These are phyloP conservation scores for Colletotrichum magnum DNA, from an alignment of 2,329 filamentous ascomycete genomes.

Conservation along the genomic window DNA sequence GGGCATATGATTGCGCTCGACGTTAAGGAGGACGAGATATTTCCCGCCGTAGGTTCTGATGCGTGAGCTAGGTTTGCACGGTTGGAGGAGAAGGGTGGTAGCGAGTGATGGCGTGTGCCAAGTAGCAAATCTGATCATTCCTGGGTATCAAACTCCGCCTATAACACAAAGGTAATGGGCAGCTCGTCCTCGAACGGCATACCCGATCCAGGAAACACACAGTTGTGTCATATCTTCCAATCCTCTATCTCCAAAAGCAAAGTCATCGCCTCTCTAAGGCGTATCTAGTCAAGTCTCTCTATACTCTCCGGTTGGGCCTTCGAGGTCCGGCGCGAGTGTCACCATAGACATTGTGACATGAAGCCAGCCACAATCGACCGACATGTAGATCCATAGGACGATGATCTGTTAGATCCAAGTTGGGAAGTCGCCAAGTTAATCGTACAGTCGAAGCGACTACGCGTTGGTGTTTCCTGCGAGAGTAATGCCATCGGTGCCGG, in stretches of 20 bases:
- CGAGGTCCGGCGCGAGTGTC: no score
- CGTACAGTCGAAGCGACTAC: background rate
- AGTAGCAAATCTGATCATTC: conserved; percentile 4
- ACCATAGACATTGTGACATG: no score
- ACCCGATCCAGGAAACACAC: background rate
- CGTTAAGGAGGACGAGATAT: conserved; percentile 57
- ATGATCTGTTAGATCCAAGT: no score
- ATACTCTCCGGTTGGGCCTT: no score
- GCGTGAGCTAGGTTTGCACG: no score
- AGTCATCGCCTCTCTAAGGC: no score
- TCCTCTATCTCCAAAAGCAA: background rate
- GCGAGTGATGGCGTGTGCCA: background rate
- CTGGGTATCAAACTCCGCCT: conserved; percentile 31
- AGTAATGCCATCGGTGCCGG: conserved; percentile 68
- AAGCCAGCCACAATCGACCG: no score
- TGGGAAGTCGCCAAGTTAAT: background rate
- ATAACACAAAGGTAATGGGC: conserved; percentile 11
- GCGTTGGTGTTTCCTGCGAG: conserved; percentile 17
- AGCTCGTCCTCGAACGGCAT: background rate
- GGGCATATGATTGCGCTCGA: conserved; percentile 75
- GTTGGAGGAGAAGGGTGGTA: no score
- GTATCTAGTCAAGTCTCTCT: background rate
- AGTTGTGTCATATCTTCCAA: background rate
- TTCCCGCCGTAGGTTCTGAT: conserved; percentile 6
- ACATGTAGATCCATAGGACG: no score